These are phyloP conservation scores for Epichloe uncinata DNA, from an alignment of 2,329 filamentous ascomycete genomes.

Conservation along the genomic window DNA sequence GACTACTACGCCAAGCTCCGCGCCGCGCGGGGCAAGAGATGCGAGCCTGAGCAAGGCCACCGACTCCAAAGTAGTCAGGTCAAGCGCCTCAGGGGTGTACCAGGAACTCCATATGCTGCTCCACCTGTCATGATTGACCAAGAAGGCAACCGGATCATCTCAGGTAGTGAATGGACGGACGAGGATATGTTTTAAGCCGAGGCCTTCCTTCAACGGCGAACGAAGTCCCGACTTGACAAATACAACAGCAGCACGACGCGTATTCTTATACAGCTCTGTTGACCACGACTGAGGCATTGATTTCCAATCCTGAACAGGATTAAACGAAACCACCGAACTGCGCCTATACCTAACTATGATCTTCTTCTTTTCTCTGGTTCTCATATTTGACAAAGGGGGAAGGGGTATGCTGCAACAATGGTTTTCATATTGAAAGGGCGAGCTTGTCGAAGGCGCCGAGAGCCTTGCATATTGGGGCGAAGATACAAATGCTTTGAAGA, in stretches of 20 bases:
- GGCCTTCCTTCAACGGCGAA: not conserved
- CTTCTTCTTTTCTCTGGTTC: not conserved
- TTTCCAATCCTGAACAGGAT: too few species aligned
- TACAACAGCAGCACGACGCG: not conserved
- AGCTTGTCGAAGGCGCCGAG: not conserved
- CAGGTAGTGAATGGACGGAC: conserved; percentile 54
- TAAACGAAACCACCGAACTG: not conserved
- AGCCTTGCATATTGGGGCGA: not conserved
- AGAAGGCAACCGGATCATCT: conserved; percentile 50
- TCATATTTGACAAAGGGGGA: not conserved
- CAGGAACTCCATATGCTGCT: conserved; percentile 24
- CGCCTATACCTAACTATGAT: not conserved
- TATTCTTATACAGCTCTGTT: not conserved
- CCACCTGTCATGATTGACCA: conserved; percentile 37
- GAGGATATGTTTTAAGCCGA: conserved; percentile 40
- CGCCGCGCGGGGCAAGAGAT: conserved; percentile 52
- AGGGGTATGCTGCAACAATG: not conserved
- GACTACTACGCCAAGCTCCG: conserved; percentile 69
- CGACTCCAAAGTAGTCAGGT: conserved; percentile 28
- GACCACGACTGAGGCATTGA: too few species aligned
- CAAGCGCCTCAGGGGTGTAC: conserved; percentile 43
- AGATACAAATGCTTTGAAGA: not conserved
- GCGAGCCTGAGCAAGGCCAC: conserved; percentile 35
- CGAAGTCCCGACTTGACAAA: too few species aligned
- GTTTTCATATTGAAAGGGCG: not conserved